Conservation (phyloP, 129 eudicot genomes). For the Tagetes erecta region DNA sequence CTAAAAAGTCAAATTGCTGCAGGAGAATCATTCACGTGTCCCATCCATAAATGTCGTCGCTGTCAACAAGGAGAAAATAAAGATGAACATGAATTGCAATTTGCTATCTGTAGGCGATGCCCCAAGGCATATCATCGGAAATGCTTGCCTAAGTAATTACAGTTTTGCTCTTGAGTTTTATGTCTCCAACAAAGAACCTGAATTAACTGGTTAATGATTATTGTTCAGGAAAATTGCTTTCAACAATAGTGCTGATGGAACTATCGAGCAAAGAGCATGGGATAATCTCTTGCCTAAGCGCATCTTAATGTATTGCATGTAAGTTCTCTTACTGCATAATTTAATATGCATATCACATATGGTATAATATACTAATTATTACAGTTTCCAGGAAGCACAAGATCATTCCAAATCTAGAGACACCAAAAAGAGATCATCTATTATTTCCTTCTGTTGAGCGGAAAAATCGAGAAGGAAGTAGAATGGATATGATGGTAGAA, state of each 20-base stretch:
- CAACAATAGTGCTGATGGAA: slow-evolving; percentile 32
- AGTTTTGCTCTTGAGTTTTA: background rate
- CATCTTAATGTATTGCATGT: slow-evolving; percentile 82
- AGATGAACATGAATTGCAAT: slow-evolving; percentile 48
- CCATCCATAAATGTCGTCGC: slow-evolving; percentile 59
- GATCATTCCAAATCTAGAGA: slow-evolving; percentile 45
- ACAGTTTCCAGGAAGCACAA: slow-evolving; percentile 61
- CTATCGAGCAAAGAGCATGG: slow-evolving; percentile 65
- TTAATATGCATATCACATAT: background rate
- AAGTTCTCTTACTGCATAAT: slow-evolving; percentile 28
- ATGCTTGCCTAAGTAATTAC: slow-evolving; percentile 73
- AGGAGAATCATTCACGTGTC: slow-evolving; percentile 77
- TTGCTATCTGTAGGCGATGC: slow-evolving; percentile 87
- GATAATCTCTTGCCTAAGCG: slow-evolving; percentile 64
- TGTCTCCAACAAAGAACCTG: background rate
- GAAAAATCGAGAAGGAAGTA: slow-evolving; percentile 34
- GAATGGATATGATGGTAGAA: slow-evolving; percentile 16
- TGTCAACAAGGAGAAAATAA: slow-evolving; percentile 69
- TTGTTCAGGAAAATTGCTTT: slow-evolving; percentile 52
- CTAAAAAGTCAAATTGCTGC: slow-evolving; percentile 47
- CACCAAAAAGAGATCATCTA: slow-evolving; percentile 72
- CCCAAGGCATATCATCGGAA: slow-evolving; percentile 82
- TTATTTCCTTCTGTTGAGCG: slow-evolving; percentile 48
- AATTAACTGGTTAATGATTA: background rate
- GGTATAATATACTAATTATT: slow-evolving; percentile 14